A percentile compares a stretch with the other conserved stretches of the same genome.
phyloP scores from a whole-genome alignment of 2,329 filamentous ascomycete species.

The Fonsecaea nubica region DNA sequence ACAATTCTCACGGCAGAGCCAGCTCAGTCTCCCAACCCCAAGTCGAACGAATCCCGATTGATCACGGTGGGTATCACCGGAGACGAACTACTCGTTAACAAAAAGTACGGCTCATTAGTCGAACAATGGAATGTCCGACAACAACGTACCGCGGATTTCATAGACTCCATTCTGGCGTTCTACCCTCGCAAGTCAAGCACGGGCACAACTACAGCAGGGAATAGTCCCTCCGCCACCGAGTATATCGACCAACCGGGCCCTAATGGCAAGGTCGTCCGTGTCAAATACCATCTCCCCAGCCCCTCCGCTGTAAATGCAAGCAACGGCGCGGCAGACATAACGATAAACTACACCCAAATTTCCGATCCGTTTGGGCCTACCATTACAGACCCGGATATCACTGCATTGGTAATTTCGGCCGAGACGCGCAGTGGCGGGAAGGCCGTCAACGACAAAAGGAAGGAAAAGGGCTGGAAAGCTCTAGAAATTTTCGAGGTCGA shows the following conservation, averaged over 20 bases:
- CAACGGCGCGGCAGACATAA: constrained; percentile 50
- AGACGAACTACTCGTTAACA: constrained; percentile 83
- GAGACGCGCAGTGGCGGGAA: constrained; percentile 85
- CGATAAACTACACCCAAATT: constrained; percentile 81
- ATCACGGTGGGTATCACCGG: constrained; percentile 88
- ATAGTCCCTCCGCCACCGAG: constrained; percentile 38
- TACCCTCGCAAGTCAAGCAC: constrained; percentile 52
- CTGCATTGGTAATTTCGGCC: constrained; percentile 81
- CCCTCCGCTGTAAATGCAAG: neutral
- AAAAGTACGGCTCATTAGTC: constrained; percentile 82
- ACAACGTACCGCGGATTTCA: constrained; percentile 71
- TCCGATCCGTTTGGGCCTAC: constrained; percentile 90
- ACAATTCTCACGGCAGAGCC: constrained; percentile 72
- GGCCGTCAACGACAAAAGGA: constrained; percentile 83
- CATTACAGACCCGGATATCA: constrained; percentile 77
- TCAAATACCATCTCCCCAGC: constrained; percentile 51
- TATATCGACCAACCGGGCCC: constrained; percentile 47
- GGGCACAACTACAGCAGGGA: constrained; percentile 7
- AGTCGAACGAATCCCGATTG: constrained; percentile 32
- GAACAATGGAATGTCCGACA: constrained; percentile 81
- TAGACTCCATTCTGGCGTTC: constrained; percentile 68
- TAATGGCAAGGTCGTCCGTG: constrained; percentile 49
- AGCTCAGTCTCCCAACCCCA: constrained; percentile 50
- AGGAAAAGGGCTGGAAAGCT: constrained; percentile 74
- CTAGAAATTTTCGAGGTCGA: constrained; percentile 88